Evolutionary conservation across 1,284 basidiomycete genomes (phyloP).

Genomic region (Exobasidium rhododendri): DNA sequence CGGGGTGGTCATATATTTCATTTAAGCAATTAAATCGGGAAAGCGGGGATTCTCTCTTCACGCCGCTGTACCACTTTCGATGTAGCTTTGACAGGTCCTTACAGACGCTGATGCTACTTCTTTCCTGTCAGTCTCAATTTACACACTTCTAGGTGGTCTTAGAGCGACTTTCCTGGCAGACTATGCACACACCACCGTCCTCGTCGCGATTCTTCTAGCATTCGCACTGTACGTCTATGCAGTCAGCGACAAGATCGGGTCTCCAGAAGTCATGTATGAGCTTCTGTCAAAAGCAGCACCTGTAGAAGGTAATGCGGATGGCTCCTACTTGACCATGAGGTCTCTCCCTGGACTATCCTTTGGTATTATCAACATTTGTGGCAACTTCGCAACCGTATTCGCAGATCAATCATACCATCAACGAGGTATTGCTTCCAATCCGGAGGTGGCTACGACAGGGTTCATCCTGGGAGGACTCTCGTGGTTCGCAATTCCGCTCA

Average conservation of each 20-base stretch:
- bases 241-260: slow-evolving; percentile 55
- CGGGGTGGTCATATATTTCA: too few relatives aligned
- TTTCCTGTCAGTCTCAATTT: slow-evolving; percentile 26
- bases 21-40: too few relatives aligned
- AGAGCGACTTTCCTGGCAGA: slow-evolving; percentile 49
- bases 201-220: slow-evolving; percentile 53
- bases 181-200: slow-evolving; percentile 49
- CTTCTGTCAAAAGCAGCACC: slow-evolving; percentile 61
- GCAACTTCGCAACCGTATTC: slow-evolving; percentile 34
- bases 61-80: too few relatives aligned
- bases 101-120: too few relatives aligned
- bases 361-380: slow-evolving; percentile 73
- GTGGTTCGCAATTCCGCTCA: slow-evolving; percentile 66
- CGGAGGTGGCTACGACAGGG: slow-evolving; percentile 77
- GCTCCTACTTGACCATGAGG: slow-evolving; percentile 72
- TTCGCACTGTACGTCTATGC: slow-evolving; percentile 72
- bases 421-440: slow-evolving; percentile 78
- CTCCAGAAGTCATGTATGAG: slow-evolving; percentile 41
- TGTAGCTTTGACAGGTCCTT: too few relatives aligned
- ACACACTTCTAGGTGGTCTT: slow-evolving; percentile 50
- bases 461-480: slow-evolving; percentile 82
- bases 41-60: too few relatives aligned
- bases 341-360: slow-evolving; percentile 79
- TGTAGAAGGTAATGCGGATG: slow-evolving; percentile 63
- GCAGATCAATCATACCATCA: slow-evolving; percentile 66